Conservation (phyloP, 495 filamentous ascomycete genomes). For the Margaritispora aquatica region DNA sequence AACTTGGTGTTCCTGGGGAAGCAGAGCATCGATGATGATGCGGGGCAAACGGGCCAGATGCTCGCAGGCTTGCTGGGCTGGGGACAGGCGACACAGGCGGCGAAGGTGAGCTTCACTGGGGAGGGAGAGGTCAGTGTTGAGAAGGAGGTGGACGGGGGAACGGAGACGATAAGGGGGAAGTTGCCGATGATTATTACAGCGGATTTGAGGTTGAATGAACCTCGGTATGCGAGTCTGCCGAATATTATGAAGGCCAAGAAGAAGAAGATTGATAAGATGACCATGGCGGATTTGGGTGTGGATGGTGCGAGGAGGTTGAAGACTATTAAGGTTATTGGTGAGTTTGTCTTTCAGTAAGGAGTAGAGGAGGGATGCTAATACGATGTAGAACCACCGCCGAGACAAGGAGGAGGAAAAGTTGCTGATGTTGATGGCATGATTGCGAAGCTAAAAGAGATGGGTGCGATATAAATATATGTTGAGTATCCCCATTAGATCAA, state of each 20-base stretch:
- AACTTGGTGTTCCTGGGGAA: conserved; percentile 93
- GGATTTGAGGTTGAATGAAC: conserved; percentile 91
- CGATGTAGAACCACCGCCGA: conserved; percentile 67
- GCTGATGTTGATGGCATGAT: conserved; percentile 94
- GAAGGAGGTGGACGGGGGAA: conserved; percentile 91
- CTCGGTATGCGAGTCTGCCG: conserved; percentile 87
- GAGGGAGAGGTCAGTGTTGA: conserved; percentile 60
- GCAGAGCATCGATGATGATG: conserved; percentile 96
- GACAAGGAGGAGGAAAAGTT: conserved; percentile 93
- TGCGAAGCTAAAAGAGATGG: conserved; percentile 87
- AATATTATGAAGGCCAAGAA: conserved; percentile 99
- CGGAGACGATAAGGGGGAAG: conserved; percentile 78
- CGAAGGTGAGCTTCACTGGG: conserved; percentile 66
- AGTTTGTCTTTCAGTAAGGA: conserved; percentile 25
- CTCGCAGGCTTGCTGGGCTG: conserved; percentile 86
- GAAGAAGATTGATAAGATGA: conserved; percentile 94
- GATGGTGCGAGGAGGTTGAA: conserved; percentile 71
- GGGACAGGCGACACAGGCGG: conserved; percentile 91
- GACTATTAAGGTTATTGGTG: conserved; percentile 79
- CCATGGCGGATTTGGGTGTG: conserved; percentile 70
- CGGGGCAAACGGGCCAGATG: conserved; percentile 97
- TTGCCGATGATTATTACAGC: conserved; percentile 91
- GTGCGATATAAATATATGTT: conserved; percentile 61
- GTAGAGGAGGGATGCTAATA: conserved; percentile 22
- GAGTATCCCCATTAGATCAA: background rate